Evolutionary conservation across 768 basidiomycete genomes (phyloP), one percentile per base, ranked within the genome.

Genomic region (Psilocybe azurescens): DNA sequence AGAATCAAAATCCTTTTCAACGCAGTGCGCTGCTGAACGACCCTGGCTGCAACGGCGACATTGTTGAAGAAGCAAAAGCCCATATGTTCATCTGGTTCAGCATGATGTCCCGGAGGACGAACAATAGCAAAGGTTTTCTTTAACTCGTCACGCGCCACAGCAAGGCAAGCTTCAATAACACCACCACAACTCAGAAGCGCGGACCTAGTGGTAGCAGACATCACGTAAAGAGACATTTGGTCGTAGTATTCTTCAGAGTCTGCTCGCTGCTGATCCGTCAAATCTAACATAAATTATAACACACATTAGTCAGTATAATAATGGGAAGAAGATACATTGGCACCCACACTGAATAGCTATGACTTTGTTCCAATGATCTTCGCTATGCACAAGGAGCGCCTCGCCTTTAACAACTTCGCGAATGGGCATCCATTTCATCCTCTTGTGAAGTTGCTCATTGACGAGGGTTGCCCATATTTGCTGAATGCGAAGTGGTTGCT

Each of bases 41-140:
- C 91, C 69, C 87, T 86, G 18, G 94, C 86, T 1, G 96, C 96
- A 14, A 99, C 92, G 0, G 97, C 91, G 36, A 97, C 95, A 71
- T 99, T 99, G 75, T 99, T 99, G 79, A 95, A 97, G 80, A 99
- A 97, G 76, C 97, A 99, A 74, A 99, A 99, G 1, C 97, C 97
- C 96, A 99, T 98, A 65, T 94, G 93, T 72, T 96, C 91, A 65
- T 97, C 94, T 4, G 97, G 97, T 72, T 99, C 97, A 5, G 97
- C 96, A 70, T 99, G 97, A 73, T 99, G 97, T 0, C 97, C 97
- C 0, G 97, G 97, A 11, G 97, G 97, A 56, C 97, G 86, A 38
- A 99, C 96, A 63, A 99, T 94, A 2, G 97, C 97, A 72, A 99
- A 91, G 0, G 92, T 83, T 74, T 96, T 98, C 69, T 90, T 83